phyloP scores from a whole-genome alignment of 163 green algal genomes.

The Coccomyxa subellipsoidea region DNA sequence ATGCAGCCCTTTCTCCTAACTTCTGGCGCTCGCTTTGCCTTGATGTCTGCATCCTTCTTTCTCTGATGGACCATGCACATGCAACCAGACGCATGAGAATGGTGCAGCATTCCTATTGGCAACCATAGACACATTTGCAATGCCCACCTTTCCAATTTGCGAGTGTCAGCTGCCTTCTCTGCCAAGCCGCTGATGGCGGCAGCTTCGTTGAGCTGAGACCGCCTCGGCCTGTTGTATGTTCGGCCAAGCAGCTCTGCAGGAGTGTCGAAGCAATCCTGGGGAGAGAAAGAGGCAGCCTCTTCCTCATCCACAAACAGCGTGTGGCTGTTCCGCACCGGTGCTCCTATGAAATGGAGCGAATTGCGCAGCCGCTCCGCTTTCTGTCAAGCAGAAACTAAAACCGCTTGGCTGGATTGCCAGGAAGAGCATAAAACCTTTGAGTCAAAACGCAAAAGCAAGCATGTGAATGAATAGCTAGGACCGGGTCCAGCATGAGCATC shows the following conservation, averaged over 20 bases:
- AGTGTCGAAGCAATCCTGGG: constrained; percentile 81
- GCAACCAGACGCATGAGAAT: too few species aligned
- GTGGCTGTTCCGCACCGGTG: constrained; percentile 51
- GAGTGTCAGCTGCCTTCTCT: not conserved
- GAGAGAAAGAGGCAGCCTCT: constrained; percentile 54
- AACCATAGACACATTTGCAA: not conserved
- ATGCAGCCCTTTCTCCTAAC: too few species aligned
- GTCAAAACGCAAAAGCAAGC: too few species aligned
- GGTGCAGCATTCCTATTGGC: too few species aligned
- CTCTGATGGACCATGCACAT: too few species aligned
- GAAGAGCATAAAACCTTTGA: not conserved
- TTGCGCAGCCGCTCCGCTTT: constrained; percentile 76
- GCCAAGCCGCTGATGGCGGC: not conserved
- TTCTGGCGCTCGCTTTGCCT: too few species aligned
- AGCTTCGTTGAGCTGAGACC: not conserved
- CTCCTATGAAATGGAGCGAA: constrained; percentile 85
- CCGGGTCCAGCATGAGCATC: too few species aligned
- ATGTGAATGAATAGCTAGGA: too few species aligned
- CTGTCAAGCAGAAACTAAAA: constrained; percentile 27
- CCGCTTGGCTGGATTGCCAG: not conserved
- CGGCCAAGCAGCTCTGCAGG: constrained; percentile 68
- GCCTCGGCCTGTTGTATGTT: constrained; percentile 77
- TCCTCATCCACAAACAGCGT: constrained; percentile 86
- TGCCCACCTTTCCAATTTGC: not conserved
- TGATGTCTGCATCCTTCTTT: too few species aligned